Percentiles rank a stretch among this genome's conserved stretches.
Evolutionary conservation across 139 green algal genomes (phyloP).

Genomic region (Gonium pectorale): DNA sequence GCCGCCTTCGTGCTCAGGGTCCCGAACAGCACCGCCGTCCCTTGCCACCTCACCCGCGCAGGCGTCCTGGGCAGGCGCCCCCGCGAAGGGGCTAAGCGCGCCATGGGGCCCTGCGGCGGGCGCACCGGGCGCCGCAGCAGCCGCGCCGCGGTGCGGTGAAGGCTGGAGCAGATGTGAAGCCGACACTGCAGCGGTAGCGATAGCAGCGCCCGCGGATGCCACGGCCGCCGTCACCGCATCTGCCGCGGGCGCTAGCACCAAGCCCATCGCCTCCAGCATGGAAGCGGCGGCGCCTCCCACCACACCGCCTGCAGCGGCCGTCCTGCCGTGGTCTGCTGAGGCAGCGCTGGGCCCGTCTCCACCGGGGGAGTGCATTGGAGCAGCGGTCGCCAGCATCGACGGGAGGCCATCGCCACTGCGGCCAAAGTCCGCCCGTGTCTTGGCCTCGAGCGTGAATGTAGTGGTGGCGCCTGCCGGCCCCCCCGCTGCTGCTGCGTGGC

Average conservation of each 20-base stretch:
- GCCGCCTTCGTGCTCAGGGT: no score
- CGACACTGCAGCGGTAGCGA: constrained; percentile 2
- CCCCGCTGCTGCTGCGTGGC: no score
- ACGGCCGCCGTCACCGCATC: not conserved
- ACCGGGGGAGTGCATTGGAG: no score
- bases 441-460: constrained; percentile 13
- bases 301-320: no score
- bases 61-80: not conserved
- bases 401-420: no score
- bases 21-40: no score
- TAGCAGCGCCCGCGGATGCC: not conserved
- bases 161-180: constrained; percentile 4
- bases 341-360: no score
- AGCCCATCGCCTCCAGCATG: not conserved
- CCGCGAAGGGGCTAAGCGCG: constrained; percentile 5
- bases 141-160: not conserved
- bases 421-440: constrained; percentile 9
- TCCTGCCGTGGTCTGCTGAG: no score
- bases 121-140: not conserved
- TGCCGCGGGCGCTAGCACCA: constrained; percentile 9
- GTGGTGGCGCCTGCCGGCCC: not conserved
- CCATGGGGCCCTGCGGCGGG: not conserved
- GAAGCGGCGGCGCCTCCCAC: not conserved
- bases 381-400: no score
- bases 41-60: no score